phyloP scores from a whole-genome alignment of 2,329 filamentous ascomycete species.

The Sporothrix sp. region DNA sequence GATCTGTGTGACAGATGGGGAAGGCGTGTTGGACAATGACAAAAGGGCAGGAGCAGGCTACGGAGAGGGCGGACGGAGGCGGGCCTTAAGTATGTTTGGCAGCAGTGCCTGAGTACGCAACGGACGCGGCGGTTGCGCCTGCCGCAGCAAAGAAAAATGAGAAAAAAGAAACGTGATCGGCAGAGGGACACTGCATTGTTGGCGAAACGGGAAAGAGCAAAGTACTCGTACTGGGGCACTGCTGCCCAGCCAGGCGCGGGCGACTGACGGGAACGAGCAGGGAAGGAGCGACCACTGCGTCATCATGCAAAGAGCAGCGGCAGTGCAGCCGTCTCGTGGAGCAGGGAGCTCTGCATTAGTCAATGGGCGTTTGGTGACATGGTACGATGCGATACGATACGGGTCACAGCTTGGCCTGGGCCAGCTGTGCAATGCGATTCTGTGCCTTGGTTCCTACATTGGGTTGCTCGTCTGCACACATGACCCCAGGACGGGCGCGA shows the following conservation, averaged over 20 bases:
- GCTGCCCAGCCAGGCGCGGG: background rate
- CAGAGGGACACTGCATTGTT: no score
- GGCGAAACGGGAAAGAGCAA: background rate
- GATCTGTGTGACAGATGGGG: no score
- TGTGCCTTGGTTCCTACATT: no score
- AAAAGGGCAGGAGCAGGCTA: no score
- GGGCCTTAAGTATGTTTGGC: slow-evolving; percentile 1
- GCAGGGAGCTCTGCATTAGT: slow-evolving; percentile 1
- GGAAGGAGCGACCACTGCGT: background rate
- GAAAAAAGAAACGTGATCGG: background rate
- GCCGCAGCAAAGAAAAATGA: background rate
- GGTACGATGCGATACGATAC: background rate
- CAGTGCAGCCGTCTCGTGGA: background rate
- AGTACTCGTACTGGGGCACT: background rate
- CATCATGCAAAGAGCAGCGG: slow-evolving; percentile 1
- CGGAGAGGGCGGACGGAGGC: background rate
- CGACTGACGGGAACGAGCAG: background rate
- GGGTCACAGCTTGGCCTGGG: background rate
- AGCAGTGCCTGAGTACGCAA: background rate
- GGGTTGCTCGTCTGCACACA: no score
- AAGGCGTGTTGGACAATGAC: background rate
- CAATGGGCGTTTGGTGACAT: background rate
- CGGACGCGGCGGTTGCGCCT: background rate
- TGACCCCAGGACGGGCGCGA: no score
- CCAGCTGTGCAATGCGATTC: background rate